Conservation (phyloP, 257 asterid genomes). For the Osmanthus fragrans region DNA sequence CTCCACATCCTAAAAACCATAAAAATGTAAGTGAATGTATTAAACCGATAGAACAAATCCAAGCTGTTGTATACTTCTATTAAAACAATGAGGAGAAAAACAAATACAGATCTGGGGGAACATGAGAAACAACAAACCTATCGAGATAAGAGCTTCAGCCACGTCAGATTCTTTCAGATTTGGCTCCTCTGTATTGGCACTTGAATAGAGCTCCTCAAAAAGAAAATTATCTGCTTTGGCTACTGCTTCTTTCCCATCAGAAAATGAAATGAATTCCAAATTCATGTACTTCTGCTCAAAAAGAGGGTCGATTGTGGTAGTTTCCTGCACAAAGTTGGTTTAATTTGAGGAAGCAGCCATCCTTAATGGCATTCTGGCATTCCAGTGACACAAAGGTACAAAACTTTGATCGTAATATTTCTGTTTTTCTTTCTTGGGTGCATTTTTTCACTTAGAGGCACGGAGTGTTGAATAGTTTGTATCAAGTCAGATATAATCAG, state of each 20-base stretch:
- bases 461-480: background rate
- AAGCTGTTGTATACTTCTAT: constrained; percentile 2
- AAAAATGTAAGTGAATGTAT: background rate
- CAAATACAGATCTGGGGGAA: constrained; percentile 6
- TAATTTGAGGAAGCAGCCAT: constrained; percentile 26
- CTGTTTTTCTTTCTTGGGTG: background rate
- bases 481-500: background rate
- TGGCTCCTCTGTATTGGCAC: constrained; percentile 37
- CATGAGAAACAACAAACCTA: constrained; percentile 49
- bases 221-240: constrained; percentile 78
- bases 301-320: constrained; percentile 29
- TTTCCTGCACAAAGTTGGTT: constrained; percentile 37
- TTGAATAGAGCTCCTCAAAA: constrained; percentile 53
- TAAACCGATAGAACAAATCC: constrained; percentile 5
- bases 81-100: background rate
- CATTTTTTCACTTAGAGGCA: background rate
- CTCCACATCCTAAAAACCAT: constrained; percentile 58
- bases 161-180: constrained; percentile 71
- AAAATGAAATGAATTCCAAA: constrained; percentile 68
- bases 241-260: constrained; percentile 85
- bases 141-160: constrained; percentile 62
- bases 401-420: background rate
- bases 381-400: background rate
- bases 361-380: constrained; percentile 5
- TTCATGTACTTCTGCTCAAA: constrained; percentile 42